Evolutionary conservation across 352 stramenopile genomes (phyloP).

Genomic region (Globisporangium cystogenes): DNA sequence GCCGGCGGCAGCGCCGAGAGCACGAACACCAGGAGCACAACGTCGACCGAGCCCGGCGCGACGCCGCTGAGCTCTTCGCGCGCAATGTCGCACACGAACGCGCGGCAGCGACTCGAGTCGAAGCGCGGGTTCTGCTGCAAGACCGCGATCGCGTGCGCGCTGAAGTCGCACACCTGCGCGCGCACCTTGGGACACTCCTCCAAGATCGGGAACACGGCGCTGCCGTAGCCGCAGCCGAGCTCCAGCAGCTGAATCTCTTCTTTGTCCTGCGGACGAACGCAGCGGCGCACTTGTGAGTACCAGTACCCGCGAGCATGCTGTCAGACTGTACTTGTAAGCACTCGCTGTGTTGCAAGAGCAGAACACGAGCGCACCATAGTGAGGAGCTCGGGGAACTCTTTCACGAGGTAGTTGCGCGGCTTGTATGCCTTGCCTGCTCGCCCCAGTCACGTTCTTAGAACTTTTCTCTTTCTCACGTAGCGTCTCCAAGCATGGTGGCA

Average conservation of each 20-base stretch:
- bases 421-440: slow-evolving; percentile 71
- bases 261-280: slow-evolving; percentile 12
- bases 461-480: no score
- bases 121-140: slow-evolving; percentile 46
- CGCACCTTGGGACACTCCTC: slow-evolving; percentile 50
- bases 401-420: slow-evolving; percentile 74
- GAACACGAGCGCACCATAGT: slow-evolving; percentile 14
- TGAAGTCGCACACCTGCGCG: slow-evolving; percentile 81
- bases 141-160: slow-evolving; percentile 68
- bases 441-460: background rate
- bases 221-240: slow-evolving; percentile 84
- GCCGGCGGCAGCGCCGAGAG: slow-evolving; percentile 64
- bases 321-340: background rate
- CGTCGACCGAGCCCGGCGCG: slow-evolving; percentile 43
- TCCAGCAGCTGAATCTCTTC: slow-evolving; percentile 55
- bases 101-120: slow-evolving; percentile 42
- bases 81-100: slow-evolving; percentile 72
- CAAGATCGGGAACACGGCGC: slow-evolving; percentile 82
- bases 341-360: background rate
- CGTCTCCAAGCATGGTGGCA: background rate
- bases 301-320: background rate
- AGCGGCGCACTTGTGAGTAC: background rate
- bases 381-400: slow-evolving; percentile 76
- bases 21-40: slow-evolving; percentile 83
- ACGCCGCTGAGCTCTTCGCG: slow-evolving; percentile 42